Evolutionary conservation across 2,329 filamentous ascomycete species (phyloP).

Genomic region (Cadophora malorum): DNA sequence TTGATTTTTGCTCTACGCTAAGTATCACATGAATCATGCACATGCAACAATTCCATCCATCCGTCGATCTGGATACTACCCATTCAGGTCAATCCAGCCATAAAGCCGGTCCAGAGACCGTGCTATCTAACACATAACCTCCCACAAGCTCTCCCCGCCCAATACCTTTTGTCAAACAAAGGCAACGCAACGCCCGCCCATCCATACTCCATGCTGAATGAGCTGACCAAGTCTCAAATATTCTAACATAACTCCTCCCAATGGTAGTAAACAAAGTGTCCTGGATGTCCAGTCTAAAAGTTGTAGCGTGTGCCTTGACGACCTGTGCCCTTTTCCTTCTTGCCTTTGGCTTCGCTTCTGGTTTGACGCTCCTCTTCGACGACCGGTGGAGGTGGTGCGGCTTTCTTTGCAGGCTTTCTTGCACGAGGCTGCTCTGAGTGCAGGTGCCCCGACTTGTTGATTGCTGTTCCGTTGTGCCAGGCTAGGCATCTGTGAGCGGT

Average conservation of each 20-base stretch:
- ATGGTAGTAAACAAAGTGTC: neutral
- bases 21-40: neutral
- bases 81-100: neutral
- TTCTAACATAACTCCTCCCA: slow-evolving; percentile 14
- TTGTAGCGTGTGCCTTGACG: slow-evolving; percentile 36
- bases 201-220: slow-evolving; percentile 22
- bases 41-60: slow-evolving; percentile 5
- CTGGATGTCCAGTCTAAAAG: slow-evolving; percentile 2
- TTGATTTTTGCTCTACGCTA: slow-evolving; percentile 5
- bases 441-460: slow-evolving; percentile 62
- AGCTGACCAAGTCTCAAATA: neutral
- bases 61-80: too few relatives aligned
- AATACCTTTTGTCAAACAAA: slow-evolving; percentile 10
- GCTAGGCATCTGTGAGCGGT: slow-evolving; percentile 64
- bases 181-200: neutral
- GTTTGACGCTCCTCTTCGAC: slow-evolving; percentile 50
- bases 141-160: neutral
- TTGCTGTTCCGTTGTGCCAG: slow-evolving; percentile 69
- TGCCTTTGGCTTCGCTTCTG: slow-evolving; percentile 35
- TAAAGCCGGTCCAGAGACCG: neutral
- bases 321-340: slow-evolving; percentile 37
- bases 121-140: neutral
- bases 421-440: slow-evolving; percentile 63
- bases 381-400: slow-evolving; percentile 29
- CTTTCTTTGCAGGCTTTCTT: slow-evolving; percentile 47